Percentiles rank a stretch among this genome's conserved stretches.
Evolutionary conservation across 192 early-diverging fungal species (phyloP).

Genomic region (Coemansia sp.): DNA sequence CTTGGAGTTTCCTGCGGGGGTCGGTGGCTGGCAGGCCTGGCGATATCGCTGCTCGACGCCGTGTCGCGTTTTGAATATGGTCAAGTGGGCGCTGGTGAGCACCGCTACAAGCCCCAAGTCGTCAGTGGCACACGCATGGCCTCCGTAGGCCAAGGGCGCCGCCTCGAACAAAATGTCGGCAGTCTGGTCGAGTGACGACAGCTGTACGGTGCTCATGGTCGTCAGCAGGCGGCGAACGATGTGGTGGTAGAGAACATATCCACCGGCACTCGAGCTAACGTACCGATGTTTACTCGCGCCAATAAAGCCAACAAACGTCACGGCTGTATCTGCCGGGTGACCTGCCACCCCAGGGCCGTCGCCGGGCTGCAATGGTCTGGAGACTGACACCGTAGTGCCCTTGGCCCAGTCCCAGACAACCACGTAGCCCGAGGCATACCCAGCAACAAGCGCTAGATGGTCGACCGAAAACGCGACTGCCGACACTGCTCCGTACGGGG

Average conservation of each 20-base stretch:
- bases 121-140: slow-evolving; percentile 22
- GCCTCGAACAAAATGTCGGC: slow-evolving; percentile 32
- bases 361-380: slow-evolving; percentile 32
- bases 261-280: slow-evolving; percentile 43
- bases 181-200: slow-evolving; percentile 4
- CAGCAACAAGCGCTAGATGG: slow-evolving; percentile 29
- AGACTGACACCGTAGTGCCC: slow-evolving; percentile 30
- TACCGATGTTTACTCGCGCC: slow-evolving; percentile 49
- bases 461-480: slow-evolving; percentile 46
- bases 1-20: neutral
- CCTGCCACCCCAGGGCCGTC: slow-evolving; percentile 27
- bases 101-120: slow-evolving; percentile 47
- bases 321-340: slow-evolving; percentile 33
- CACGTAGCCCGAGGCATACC: slow-evolving; percentile 41
- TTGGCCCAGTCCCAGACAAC: slow-evolving; percentile 52
- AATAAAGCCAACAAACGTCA: slow-evolving; percentile 38
- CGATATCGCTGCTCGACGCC: slow-evolving; percentile 38
- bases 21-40: slow-evolving; percentile 10
- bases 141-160: slow-evolving; percentile 27
- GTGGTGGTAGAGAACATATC: slow-evolving; percentile 48
- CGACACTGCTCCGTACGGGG: slow-evolving; percentile 38
- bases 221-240: slow-evolving; percentile 47
- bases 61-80: slow-evolving; percentile 27
- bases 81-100: slow-evolving; percentile 28
- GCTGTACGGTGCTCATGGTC: slow-evolving; percentile 35